These are phyloP conservation scores for Rugosomyces carneus DNA, from an alignment of 1,284 basidiomycete genomes.

Conservation along the genomic window DNA sequence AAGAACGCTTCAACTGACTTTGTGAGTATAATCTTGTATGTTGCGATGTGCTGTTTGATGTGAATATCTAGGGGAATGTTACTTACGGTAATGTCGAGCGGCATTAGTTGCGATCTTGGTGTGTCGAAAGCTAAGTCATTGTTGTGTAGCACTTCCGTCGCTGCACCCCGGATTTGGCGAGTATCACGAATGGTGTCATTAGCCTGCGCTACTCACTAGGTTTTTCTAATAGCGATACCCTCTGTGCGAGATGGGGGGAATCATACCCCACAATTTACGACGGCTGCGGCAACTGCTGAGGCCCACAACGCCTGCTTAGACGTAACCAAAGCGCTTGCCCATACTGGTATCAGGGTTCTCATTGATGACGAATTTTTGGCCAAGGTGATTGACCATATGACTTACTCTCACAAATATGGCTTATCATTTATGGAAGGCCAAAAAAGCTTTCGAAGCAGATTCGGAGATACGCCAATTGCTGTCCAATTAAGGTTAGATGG, in stretches of 20 bases:
- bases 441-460: constrained; percentile 33
- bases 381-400: constrained; percentile 24
- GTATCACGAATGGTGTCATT: not conserved
- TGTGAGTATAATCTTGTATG: constrained; percentile 32
- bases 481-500: not conserved
- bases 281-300: constrained; percentile 19
- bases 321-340: constrained; percentile 25
- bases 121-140: not conserved
- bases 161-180: constrained; percentile 28
- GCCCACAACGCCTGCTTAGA: constrained; percentile 25
- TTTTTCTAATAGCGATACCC: constrained; percentile 21
- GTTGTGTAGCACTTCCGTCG: constrained; percentile 21
- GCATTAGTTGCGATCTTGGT: constrained; percentile 8
- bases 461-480: constrained; percentile 9
- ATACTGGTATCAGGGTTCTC: constrained; percentile 23
- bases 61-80: constrained; percentile 47
- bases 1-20: constrained; percentile 67
- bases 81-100: constrained; percentile 39
- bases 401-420: not conserved
- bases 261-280: constrained; percentile 23
- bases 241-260: constrained; percentile 25
- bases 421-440: constrained; percentile 23
- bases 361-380: constrained; percentile 24
- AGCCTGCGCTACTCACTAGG: not conserved
- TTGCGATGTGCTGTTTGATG: not conserved